Percentiles rank a stretch among this genome's conserved stretches.
Conservation (phyloP, 345 rosid species). For the Excoecaria agallocha region DNA sequence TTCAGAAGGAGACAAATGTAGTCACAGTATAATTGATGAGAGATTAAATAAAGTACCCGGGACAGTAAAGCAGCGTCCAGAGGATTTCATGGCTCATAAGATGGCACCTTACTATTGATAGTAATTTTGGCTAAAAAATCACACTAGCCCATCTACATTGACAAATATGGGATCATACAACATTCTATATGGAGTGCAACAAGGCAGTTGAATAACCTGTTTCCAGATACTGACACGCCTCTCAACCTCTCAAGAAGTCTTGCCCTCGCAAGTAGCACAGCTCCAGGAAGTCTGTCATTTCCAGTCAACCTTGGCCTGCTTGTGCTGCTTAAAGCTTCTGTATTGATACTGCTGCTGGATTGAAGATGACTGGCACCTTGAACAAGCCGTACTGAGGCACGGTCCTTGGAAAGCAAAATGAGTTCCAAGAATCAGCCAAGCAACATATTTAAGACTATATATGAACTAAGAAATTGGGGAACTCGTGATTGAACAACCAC, state of each 20-base stretch:
- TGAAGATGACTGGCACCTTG: constrained; percentile 42
- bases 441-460: neutral
- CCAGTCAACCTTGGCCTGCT: constrained; percentile 39
- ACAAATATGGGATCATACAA: neutral
- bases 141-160: neutral
- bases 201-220: constrained; percentile 47
- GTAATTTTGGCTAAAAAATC: neutral
- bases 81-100: too few relatives aligned
- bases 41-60: neutral
- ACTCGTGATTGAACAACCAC: neutral
- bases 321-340: constrained; percentile 36
- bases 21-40: too few relatives aligned
- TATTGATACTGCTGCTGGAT: constrained; percentile 33
- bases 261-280: constrained; percentile 87
- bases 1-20: too few relatives aligned
- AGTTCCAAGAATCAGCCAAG: constrained; percentile 1
- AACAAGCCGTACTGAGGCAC: constrained; percentile 34
- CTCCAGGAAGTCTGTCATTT: constrained; percentile 82
- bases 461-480: neutral
- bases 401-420: constrained; percentile 47
- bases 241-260: constrained; percentile 91
- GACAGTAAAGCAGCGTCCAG: too few relatives aligned
- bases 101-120: neutral
- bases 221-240: constrained; percentile 59
- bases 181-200: neutral